A percentile compares a stretch with the other conserved stretches of the same genome.
These are phyloP conservation scores for Zasmidium angulare DNA, from an alignment of 2,329 filamentous ascomycete genomes.

Conservation along the genomic window DNA sequence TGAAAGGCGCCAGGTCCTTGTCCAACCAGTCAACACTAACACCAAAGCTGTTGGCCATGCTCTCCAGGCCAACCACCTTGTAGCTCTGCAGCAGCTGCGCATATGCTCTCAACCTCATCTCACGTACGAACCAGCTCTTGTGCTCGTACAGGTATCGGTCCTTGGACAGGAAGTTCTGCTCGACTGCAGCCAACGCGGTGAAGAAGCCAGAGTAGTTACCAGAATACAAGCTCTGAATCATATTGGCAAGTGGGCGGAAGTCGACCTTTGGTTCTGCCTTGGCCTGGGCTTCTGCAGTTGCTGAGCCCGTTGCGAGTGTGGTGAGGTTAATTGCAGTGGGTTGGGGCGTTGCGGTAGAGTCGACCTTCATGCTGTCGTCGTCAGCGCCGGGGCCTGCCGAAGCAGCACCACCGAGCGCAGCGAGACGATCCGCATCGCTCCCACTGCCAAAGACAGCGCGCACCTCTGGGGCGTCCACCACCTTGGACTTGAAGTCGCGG, in stretches of 20 bases:
- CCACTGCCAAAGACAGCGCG: constrained; percentile 80
- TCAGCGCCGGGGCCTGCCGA: constrained; percentile 81
- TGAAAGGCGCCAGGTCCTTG: constrained; percentile 93
- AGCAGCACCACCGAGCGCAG: constrained; percentile 75
- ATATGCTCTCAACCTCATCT: constrained; percentile 96
- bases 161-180: constrained; percentile 89
- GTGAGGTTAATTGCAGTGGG: constrained; percentile 84
- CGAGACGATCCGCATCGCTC: constrained; percentile 81
- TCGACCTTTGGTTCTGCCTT: constrained; percentile 82
- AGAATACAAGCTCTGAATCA: constrained; percentile 88
- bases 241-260: constrained; percentile 80
- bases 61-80: constrained; percentile 91
- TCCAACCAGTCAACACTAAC: constrained; percentile 96
- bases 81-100: constrained; percentile 97
- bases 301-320: constrained; percentile 66
- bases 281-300: constrained; percentile 58
- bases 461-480: constrained; percentile 97
- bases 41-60: constrained; percentile 96
- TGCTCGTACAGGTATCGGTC: constrained; percentile 96
- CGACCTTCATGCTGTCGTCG: constrained; percentile 60
- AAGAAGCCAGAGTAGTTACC: constrained; percentile 96
- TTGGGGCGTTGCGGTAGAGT: constrained; percentile 37
- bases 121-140: constrained; percentile 93
- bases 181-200: constrained; percentile 80
- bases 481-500: constrained; percentile 98